A percentile compares a stretch with the other conserved stretches of the same genome.
These are phyloP conservation scores for Penicillium psychrosexuale DNA, from an alignment of 2,329 filamentous ascomycete genomes.

Conservation along the genomic window DNA sequence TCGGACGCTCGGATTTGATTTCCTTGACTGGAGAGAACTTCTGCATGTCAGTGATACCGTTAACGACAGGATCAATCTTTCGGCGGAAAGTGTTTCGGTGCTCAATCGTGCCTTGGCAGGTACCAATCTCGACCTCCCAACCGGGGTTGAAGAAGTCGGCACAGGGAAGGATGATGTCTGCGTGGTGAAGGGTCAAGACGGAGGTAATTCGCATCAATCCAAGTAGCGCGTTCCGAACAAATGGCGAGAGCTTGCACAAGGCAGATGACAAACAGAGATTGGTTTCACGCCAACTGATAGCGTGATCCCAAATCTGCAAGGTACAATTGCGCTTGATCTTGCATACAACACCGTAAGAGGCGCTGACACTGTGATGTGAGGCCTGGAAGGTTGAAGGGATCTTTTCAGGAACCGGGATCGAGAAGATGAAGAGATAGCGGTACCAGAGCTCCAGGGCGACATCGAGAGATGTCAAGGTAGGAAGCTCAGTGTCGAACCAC, in stretches of 20 bases:
- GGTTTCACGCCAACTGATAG: slow-evolving; percentile 59
- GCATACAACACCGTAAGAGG: slow-evolving; percentile 60
- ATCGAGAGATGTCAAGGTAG: slow-evolving; percentile 38
- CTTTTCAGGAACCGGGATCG: slow-evolving; percentile 55
- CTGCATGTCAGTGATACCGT: slow-evolving; percentile 63
- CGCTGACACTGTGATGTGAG: slow-evolving; percentile 61
- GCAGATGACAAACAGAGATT: slow-evolving; percentile 51
- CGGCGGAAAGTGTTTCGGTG: slow-evolving; percentile 57
- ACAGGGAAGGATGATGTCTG: slow-evolving; percentile 58
- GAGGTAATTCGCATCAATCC: slow-evolving; percentile 50
- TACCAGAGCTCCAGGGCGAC: slow-evolving; percentile 42
- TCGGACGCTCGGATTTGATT: slow-evolving; percentile 58
- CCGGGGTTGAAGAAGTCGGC: slow-evolving; percentile 62
- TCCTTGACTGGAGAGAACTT: slow-evolving; percentile 60
- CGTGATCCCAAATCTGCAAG: slow-evolving; percentile 63
- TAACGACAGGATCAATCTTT: slow-evolving; percentile 64
- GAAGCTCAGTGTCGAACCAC: slow-evolving; percentile 41
- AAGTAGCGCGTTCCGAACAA: slow-evolving; percentile 50
- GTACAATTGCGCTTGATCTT: slow-evolving; percentile 60
- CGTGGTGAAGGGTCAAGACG: slow-evolving; percentile 51
- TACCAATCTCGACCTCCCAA: slow-evolving; percentile 62
- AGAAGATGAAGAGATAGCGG: slow-evolving; percentile 55
- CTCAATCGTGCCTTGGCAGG: slow-evolving; percentile 54
- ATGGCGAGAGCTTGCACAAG: slow-evolving; percentile 49
- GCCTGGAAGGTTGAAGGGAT: slow-evolving; percentile 61